Percentiles rank a stretch among this genome's conserved stretches.
phyloP scores from a whole-genome alignment of 2,329 filamentous ascomycete genomes.

The Monilinia fructicola region DNA sequence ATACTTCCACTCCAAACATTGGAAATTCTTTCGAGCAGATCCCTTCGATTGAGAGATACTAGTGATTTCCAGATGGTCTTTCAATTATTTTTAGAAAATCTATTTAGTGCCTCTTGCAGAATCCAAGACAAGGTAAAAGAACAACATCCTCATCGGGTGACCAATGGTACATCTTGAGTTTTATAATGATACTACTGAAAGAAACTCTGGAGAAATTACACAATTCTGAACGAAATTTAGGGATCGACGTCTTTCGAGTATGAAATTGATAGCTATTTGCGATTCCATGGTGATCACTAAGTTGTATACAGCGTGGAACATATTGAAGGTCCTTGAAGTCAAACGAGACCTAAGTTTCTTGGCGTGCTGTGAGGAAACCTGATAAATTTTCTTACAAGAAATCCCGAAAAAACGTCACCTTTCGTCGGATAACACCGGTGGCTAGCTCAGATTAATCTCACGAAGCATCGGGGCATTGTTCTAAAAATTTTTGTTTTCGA shows the following conservation, averaged over 20 bases:
- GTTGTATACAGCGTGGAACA: neutral
- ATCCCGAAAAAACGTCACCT: neutral
- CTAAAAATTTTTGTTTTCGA: neutral
- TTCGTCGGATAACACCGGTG: neutral
- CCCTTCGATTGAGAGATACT: neutral
- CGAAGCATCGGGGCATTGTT: neutral
- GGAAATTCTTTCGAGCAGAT: neutral
- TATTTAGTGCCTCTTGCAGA: neutral
- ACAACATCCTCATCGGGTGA: neutral
- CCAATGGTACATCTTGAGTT: neutral
- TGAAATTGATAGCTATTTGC: neutral
- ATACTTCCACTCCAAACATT: neutral
- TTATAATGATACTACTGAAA: neutral
- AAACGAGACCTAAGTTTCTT: neutral
- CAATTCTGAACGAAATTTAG: neutral
- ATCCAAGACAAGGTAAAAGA: constrained; percentile 24
- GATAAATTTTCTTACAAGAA: neutral
- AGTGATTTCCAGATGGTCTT: neutral
- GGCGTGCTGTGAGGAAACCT: neutral
- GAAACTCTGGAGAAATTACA: too few relatives aligned
- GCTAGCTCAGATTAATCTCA: neutral
- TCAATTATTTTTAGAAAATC: constrained; percentile 6
- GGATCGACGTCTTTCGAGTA: too few relatives aligned
- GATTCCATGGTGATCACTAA: neutral
- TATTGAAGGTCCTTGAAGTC: neutral